Percentiles rank a stretch among this genome's conserved stretches.
phyloP scores from a whole-genome alignment of 139 green algal genomes.

The Chlamydomonas incerta region DNA sequence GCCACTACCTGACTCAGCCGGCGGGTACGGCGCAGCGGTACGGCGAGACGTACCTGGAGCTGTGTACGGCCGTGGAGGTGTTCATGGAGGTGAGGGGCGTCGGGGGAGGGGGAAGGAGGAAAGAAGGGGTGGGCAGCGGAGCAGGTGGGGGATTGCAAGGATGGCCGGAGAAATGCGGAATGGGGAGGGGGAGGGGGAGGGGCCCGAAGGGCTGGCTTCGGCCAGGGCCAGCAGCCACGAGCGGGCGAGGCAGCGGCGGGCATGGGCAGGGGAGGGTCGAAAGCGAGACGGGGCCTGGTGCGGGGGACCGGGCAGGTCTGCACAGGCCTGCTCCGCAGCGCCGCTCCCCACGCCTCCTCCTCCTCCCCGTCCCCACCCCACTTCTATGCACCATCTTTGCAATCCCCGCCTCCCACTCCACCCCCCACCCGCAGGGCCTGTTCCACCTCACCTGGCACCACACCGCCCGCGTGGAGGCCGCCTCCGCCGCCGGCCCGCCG shows the following conservation, averaged over 20 bases:
- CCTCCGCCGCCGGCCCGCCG: constrained; percentile 20
- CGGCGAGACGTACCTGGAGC: constrained; percentile 27
- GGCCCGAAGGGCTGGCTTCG: neutral
- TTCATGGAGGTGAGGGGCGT: constrained; percentile 26
- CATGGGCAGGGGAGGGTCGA: too few species aligned
- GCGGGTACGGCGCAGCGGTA: neutral
- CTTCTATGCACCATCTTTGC: too few species aligned
- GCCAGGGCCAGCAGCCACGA: too few species aligned
- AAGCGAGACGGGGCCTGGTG: too few species aligned
- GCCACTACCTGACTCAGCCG: too few species aligned
- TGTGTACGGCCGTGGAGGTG: constrained; percentile 21
- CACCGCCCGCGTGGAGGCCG: constrained; percentile 23
- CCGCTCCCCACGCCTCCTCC: neutral
- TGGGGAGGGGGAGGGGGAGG: neutral
- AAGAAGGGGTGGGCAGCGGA: too few species aligned
- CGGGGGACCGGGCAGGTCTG: too few species aligned
- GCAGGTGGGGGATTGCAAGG: too few species aligned
- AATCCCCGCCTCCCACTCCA: neutral
- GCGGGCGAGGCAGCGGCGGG: too few species aligned
- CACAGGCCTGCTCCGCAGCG: too few species aligned
- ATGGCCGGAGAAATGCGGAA: too few species aligned
- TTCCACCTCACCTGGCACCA: constrained; percentile 41
- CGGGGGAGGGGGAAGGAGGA: neutral
- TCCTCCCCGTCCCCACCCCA: neutral
- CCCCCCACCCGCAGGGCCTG: neutral